Evolutionary conservation across 75 land plant species (phyloP).

Genomic region (Isoetes taiwanensis): DNA sequence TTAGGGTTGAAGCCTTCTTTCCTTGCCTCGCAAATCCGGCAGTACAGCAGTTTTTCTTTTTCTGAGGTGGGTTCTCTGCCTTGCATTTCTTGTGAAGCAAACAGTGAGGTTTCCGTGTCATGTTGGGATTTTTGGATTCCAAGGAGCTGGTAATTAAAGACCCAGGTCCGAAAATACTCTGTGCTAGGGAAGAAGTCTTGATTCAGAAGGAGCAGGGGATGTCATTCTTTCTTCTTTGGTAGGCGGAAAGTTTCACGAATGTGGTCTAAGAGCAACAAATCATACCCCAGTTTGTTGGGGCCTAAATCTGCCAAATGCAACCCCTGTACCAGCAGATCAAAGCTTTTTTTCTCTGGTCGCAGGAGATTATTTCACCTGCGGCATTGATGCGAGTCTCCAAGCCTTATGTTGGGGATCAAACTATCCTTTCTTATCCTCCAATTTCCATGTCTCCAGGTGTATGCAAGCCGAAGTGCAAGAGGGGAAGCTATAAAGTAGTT

Average conservation of each 20-base stretch:
- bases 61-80: too few relatives aligned
- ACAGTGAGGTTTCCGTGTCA: too few relatives aligned
- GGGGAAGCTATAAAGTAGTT: conserved; percentile 29
- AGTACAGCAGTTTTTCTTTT: too few relatives aligned
- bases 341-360: conserved; percentile 42
- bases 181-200: too few relatives aligned
- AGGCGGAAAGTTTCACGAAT: conserved; percentile 66
- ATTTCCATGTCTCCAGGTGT: conserved; percentile 47
- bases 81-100: too few relatives aligned
- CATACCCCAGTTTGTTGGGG: conserved; percentile 62
- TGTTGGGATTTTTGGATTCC: too few relatives aligned
- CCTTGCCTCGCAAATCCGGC: too few relatives aligned
- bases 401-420: conserved; percentile 64
- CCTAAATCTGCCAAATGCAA: conserved; percentile 16
- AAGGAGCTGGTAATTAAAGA: too few relatives aligned
- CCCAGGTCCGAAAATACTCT: too few relatives aligned
- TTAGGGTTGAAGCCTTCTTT: too few relatives aligned
- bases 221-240: conserved; percentile 39
- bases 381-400: conserved; percentile 28
- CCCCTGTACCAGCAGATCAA: conserved; percentile 29
- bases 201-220: too few relatives aligned
- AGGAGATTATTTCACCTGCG: conserved; percentile 78
- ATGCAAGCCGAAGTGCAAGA: conserved; percentile 24
- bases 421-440: conserved; percentile 41
- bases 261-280: conserved; percentile 39